Conservation (phyloP, 106 monocot species). For the Dactylorhiza incarnata region DNA sequence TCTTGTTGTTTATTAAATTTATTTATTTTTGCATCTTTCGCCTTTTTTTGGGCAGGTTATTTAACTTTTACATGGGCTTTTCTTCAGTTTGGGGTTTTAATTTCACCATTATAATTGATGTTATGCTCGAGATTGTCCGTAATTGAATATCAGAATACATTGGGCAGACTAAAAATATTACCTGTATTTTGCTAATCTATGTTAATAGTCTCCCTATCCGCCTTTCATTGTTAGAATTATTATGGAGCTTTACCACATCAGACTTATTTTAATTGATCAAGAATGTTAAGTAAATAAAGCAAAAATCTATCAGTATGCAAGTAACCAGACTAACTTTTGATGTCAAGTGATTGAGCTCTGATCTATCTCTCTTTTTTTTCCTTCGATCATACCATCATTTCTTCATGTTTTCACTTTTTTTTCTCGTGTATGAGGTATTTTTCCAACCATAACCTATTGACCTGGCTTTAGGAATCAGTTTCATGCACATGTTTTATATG, state of each 20-base stretch:
- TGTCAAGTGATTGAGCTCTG: background rate
- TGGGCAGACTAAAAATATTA: background rate
- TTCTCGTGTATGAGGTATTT: background rate
- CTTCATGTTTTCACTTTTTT: background rate
- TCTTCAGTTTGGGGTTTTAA: slow-evolving; percentile 3
- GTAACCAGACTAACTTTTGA: background rate
- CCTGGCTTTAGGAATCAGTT: background rate
- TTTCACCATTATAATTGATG: background rate
- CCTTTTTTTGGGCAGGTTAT: background rate
- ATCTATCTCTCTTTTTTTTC: background rate
- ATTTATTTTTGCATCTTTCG: background rate
- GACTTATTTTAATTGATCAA: background rate
- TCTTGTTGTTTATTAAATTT: background rate
- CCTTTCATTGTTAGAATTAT: background rate
- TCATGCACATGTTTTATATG: background rate
- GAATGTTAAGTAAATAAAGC: background rate
- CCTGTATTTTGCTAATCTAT: background rate
- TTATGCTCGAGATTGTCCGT: background rate
- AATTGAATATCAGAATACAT: background rate
- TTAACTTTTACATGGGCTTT: background rate
- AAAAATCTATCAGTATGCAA: background rate
- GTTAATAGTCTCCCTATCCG: background rate
- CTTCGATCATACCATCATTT: background rate
- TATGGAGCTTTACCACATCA: background rate
- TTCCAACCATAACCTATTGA: background rate